phyloP scores from a whole-genome alignment of 805 yeast genomes.

The Saturnispora hagleri region DNA sequence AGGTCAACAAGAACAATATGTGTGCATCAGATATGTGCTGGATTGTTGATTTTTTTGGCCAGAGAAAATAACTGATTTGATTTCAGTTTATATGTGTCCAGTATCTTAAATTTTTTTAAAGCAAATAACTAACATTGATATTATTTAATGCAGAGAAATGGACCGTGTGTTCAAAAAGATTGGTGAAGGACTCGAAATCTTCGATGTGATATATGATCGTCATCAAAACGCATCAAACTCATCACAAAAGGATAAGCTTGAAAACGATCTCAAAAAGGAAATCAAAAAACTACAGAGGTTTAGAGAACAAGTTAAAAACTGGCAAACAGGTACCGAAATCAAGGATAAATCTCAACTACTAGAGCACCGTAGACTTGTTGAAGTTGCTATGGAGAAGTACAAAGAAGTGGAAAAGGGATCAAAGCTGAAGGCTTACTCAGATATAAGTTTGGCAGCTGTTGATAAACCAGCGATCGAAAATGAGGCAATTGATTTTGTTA shows the following conservation, averaged over 20 bases:
- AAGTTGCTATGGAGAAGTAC: conserved; percentile 50
- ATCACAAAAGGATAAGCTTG: conserved; percentile 48
- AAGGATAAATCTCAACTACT: conserved; percentile 37
- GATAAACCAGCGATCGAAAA: conserved; percentile 59
- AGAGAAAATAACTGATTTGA: neutral
- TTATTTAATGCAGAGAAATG: conserved; percentile 34
- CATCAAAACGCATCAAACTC: conserved; percentile 38
- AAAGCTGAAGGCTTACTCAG: conserved; percentile 49
- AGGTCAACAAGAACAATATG: neutral
- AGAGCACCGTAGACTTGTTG: conserved; percentile 35
- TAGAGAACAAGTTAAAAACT: conserved; percentile 50
- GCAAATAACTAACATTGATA: neutral
- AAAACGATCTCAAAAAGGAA: conserved; percentile 48
- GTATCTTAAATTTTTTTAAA: no score
- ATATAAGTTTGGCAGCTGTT: conserved; percentile 43
- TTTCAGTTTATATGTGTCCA: neutral
- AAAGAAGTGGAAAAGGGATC: conserved; percentile 49
- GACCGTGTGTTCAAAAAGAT: conserved; percentile 57
- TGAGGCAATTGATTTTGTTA: conserved; percentile 64
- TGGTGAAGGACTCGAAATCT: conserved; percentile 45
- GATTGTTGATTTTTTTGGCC: neutral
- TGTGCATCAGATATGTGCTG: neutral
- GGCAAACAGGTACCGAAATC: conserved; percentile 48
- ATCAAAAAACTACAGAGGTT: conserved; percentile 50
- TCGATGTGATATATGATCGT: conserved; percentile 48